Evolutionary conservation across 2,329 filamentous ascomycete genomes (phyloP), one percentile per base, ranked within the genome.

Genomic region (Didymella exigua): DNA sequence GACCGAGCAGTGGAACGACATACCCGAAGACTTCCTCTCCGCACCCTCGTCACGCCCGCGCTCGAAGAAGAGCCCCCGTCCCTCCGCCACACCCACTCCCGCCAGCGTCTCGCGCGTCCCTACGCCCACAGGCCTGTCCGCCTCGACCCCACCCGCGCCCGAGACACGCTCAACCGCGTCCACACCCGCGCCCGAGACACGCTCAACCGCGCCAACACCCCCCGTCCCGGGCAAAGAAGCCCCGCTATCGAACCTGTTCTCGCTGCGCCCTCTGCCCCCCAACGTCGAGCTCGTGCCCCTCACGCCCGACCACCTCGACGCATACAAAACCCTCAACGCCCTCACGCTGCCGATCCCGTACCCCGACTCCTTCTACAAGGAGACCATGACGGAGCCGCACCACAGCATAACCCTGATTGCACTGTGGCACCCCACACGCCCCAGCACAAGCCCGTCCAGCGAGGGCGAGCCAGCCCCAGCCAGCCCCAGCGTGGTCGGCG

Each of bases 261-360:
- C 66, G 29, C 67, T 74, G 10, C 67, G 66, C 11, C 66, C 71
- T 11, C 71, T 80, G 1, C 74, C 77, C 5, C 74, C 80, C 9
- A 81, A 84, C 59, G 79, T 86, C 56, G 77, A 81, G 21, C 73
- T 88, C 41, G 76, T 80, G 3, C 74, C 80, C 3, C 77, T 86
- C 45, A 80, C 77, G n/a, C 77, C 78, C 30, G 76, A 77, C 21
- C 80, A 85, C 64, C 76, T 88, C 31, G 78, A 80, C 18, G 79
- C 80, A 7, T 79, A 86, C 68, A 82, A 81, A 63, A 81, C 82
- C 16, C 80, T 88, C 26, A 86, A 82, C 45, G 76, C 79, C 49
- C 74, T 86, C 4, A 78, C 86, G 2, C 77, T 88, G 1, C 86
- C 85, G 6, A 83, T 88, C 52, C 79, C 82, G 48, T 88, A 88